Percentiles rank a stretch among this genome's conserved stretches.
These are phyloP conservation scores for Dianthus caryophyllus DNA, from an alignment of 148 eudicot genomes.

Conservation along the genomic window DNA sequence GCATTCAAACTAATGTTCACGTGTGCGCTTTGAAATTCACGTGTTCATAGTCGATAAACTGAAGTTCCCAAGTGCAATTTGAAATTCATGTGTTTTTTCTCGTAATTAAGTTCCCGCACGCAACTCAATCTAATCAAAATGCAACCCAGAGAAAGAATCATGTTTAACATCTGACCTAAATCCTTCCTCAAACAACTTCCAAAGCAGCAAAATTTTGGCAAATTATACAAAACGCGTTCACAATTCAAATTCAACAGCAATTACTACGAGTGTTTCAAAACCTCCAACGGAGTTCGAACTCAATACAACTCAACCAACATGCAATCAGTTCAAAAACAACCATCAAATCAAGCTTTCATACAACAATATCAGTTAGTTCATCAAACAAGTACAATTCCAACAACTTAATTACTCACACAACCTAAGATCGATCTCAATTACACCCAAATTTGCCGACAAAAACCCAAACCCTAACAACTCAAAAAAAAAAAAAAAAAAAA, in stretches of 20 bases:
- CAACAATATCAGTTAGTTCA: no score
- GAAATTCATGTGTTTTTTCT: no score
- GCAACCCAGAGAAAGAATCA: no score
- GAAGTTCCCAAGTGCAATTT: no score
- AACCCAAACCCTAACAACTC: not conserved
- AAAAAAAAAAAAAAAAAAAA: not conserved
- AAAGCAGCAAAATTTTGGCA: not conserved
- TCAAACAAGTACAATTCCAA: not conserved
- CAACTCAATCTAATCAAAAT: no score
- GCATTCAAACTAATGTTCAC: no score
- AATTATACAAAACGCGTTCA: not conserved
- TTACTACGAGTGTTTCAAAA: not conserved
- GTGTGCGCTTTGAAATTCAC: no score
- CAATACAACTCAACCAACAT: not conserved
- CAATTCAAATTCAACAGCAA: not conserved
- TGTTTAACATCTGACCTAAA: no score
- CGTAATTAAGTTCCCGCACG: no score
- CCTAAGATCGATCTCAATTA: not conserved
- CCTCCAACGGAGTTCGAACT: not conserved
- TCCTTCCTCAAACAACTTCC: no score
- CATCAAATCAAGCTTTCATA: not conserved
- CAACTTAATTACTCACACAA: not conserved
- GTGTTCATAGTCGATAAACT: no score
- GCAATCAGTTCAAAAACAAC: not conserved
- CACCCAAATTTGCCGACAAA: not conserved